A percentile compares a stretch with the other conserved stretches of the same genome.
Conservation (phyloP, 2,329 filamentous ascomycete genomes). For the Elsinoe batatas region DNA sequence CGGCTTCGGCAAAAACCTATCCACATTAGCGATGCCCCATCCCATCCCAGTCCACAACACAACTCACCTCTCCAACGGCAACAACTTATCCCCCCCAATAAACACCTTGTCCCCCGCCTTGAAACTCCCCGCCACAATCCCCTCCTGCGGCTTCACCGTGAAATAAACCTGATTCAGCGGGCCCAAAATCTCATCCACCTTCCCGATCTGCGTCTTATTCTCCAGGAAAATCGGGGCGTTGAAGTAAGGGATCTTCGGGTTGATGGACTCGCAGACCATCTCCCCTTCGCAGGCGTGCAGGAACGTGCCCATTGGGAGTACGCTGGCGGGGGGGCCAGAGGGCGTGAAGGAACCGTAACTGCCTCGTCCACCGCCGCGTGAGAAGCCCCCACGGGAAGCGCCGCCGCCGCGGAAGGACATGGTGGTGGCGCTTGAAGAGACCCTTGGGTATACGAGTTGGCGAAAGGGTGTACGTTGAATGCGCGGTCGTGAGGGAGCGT, state of each 20-base stretch:
- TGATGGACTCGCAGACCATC: constrained; percentile 92
- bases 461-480: not conserved
- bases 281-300: constrained; percentile 94
- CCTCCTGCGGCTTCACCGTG: constrained; percentile 93
- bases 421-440: constrained; percentile 8
- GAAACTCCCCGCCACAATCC: constrained; percentile 90
- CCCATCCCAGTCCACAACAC: not conserved
- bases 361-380: constrained; percentile 10
- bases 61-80: constrained; percentile 71
- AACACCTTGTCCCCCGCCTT: constrained; percentile 96
- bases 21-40: constrained; percentile 18
- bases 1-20: constrained; percentile 81
- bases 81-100: constrained; percentile 86
- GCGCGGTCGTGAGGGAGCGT: constrained; percentile 21
- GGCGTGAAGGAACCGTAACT: not conserved
- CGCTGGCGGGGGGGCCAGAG: constrained; percentile 6
- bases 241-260: constrained; percentile 96
- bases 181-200: constrained; percentile 95
- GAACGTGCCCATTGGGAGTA: constrained; percentile 76
- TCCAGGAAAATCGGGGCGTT: constrained; percentile 98
- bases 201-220: constrained; percentile 86
- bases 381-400: constrained; percentile 16
- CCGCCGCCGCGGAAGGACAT: constrained; percentile 21
- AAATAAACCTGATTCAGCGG: constrained; percentile 98
- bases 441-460: not conserved